phyloP scores from a whole-genome alignment of 2,329 filamentous ascomycete species.

The Diaporthe australafricana region DNA sequence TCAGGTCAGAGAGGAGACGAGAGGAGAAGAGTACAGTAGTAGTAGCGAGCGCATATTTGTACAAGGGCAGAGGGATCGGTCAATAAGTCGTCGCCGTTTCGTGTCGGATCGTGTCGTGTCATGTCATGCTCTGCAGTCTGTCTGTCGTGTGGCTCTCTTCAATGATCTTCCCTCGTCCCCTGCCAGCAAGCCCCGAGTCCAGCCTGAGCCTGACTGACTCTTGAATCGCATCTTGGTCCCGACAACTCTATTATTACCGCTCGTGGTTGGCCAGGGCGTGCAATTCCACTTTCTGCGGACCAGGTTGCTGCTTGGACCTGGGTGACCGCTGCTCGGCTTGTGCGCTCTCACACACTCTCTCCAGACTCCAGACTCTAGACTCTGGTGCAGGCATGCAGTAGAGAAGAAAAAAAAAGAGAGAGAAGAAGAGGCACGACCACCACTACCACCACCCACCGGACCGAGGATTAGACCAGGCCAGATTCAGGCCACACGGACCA shows the following conservation, averaged over 20 bases:
- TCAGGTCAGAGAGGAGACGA: not conserved
- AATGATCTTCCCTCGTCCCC: not conserved
- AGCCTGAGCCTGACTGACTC: slow-evolving; percentile 11
- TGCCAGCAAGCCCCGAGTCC: not conserved
- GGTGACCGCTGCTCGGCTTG: slow-evolving; percentile 38
- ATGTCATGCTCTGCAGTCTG: slow-evolving; percentile 7
- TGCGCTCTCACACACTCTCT: slow-evolving; percentile 26
- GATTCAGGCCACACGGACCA: not conserved
- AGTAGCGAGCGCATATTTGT: slow-evolving; percentile 8
- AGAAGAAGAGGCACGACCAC: not conserved
- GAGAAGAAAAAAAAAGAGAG: not conserved
- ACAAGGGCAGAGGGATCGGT: slow-evolving; percentile 12
- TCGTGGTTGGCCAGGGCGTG: slow-evolving; percentile 35
- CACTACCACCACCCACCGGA: slow-evolving; percentile 19
- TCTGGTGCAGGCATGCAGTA: not conserved
- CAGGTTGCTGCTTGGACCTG: slow-evolving; percentile 26
- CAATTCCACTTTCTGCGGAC: slow-evolving; percentile 26
- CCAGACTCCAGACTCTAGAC: not conserved
- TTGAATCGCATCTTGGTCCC: slow-evolving; percentile 17
- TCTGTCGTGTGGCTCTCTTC: not conserved
- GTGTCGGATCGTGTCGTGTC: slow-evolving; percentile 13
- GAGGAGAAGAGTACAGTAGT: not conserved
- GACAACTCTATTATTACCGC: slow-evolving; percentile 36
- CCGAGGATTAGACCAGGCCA: slow-evolving; percentile 7
- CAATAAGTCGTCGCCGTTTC: not conserved